Evolutionary conservation across 2,329 filamentous ascomycete genomes (phyloP).

Genomic region (Amauroascus verrucosus): DNA sequence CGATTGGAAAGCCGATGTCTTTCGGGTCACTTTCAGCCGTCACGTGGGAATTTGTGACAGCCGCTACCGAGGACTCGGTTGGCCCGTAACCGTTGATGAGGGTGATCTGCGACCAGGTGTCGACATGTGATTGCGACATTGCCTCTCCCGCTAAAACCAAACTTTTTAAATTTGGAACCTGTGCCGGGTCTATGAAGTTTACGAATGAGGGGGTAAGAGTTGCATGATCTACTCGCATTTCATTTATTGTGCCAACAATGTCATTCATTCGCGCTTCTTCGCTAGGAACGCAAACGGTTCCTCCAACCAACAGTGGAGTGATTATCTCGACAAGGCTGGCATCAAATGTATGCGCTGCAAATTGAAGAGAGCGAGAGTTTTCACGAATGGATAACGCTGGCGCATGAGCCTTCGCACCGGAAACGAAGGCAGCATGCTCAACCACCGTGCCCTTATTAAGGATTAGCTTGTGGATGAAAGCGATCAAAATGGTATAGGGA

Average conservation of each 20-base stretch:
- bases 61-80: constrained; percentile 32
- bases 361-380: constrained; percentile 48
- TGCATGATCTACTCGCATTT: constrained; percentile 44
- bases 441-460: constrained; percentile 48
- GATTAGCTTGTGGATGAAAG: background rate
- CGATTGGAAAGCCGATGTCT: constrained; percentile 29
- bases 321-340: constrained; percentile 46
- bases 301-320: constrained; percentile 46
- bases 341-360: constrained; percentile 48
- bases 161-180: constrained; percentile 35
- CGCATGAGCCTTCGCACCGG: constrained; percentile 45
- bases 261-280: constrained; percentile 41
- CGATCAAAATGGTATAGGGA: background rate
- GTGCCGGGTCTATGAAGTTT: constrained; percentile 34
- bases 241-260: constrained; percentile 42
- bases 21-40: constrained; percentile 25
- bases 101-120: constrained; percentile 29
- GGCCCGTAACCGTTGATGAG: constrained; percentile 38
- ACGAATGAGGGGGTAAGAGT: constrained; percentile 54
- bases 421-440: constrained; percentile 50
- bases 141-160: constrained; percentile 40
- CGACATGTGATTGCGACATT: constrained; percentile 38
- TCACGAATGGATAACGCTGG: constrained; percentile 40
- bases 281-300: constrained; percentile 49
- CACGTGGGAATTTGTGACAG: constrained; percentile 27